Percentiles rank a stretch among this genome's conserved stretches.
Evolutionary conservation across 73 alveolate genomes (phyloP).

Genomic region (Breviolum minutum): DNA sequence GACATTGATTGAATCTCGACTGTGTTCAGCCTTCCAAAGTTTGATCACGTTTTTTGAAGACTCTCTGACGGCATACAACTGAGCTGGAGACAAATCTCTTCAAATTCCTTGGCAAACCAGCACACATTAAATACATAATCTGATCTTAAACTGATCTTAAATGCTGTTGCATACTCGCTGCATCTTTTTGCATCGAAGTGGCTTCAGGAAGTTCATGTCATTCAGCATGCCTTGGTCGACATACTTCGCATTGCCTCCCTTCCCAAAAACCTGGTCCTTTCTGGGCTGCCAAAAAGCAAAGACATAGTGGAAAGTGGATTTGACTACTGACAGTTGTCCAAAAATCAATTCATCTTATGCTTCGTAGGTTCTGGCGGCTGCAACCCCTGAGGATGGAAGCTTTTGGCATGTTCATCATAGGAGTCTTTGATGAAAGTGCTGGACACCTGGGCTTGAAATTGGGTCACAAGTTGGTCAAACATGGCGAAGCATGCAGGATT

Average conservation of each 20-base stretch:
- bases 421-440: slow-evolving; percentile 98
- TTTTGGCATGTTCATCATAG: slow-evolving; percentile 97
- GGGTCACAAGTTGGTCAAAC: too few species aligned
- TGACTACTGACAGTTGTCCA: too few species aligned
- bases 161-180: too few species aligned
- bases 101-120: not conserved
- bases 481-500: too few species aligned
- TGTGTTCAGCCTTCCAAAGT: not conserved
- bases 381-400: not conserved
- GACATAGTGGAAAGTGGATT: too few species aligned
- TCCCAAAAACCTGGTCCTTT: too few species aligned
- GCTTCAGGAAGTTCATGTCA: slow-evolving; percentile 97
- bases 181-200: not conserved
- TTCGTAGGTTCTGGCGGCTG: not conserved
- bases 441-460: slow-evolving; percentile 11
- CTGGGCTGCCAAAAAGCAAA: too few species aligned
- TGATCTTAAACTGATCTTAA: too few species aligned
- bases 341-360: too few species aligned
- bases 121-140: not conserved
- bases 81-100: too few species aligned
- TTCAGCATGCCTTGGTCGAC: slow-evolving; percentile 14
- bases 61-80: too few species aligned
- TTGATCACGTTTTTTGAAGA: not conserved
- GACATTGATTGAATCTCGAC: slow-evolving; percentile 30
- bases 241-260: too few species aligned